Percentiles rank a stretch among this genome's conserved stretches.
These are phyloP conservation scores for Solidago caesia DNA, from an alignment of 129 eudicot genomes.

Conservation along the genomic window DNA sequence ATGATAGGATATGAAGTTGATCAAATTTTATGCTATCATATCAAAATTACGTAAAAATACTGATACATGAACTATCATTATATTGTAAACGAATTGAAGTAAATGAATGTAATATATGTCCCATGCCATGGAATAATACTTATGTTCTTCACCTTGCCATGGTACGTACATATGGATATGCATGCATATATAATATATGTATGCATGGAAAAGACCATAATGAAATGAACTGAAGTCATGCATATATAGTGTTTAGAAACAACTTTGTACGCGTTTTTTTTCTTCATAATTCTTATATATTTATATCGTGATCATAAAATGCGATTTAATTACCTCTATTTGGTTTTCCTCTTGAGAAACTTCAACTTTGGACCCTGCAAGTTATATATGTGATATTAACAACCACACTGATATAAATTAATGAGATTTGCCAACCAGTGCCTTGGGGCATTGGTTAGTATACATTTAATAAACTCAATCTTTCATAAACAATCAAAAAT, in stretches of 20 bases:
- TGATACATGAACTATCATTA: background rate
- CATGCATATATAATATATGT: constrained; percentile 1
- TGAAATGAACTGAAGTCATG: background rate
- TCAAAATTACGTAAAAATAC: constrained; percentile 1
- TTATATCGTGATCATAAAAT: background rate
- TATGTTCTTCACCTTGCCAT: constrained; percentile 3
- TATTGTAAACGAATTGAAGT: background rate
- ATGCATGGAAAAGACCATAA: background rate
- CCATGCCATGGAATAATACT: background rate
- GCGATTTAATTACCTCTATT: constrained; percentile 30
- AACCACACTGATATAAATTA: background rate
- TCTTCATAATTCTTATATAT: no score
- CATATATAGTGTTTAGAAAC: background rate
- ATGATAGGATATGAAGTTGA: background rate
- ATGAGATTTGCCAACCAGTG: background rate
- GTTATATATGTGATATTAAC: background rate
- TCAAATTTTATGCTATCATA: background rate
- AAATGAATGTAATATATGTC: constrained; percentile 2
- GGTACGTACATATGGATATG: background rate
- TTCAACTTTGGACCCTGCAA: constrained; percentile 33
- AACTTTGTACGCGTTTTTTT: background rate
- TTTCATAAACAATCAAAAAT: no score
- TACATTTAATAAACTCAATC: no score
- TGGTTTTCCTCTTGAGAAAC: constrained; percentile 29
- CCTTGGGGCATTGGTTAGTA: no score